Percentiles rank a stretch among this genome's conserved stretches.
Evolutionary conservation across 805 yeast genomes (phyloP).

Genomic region (Jamesozyma rosinii): DNA sequence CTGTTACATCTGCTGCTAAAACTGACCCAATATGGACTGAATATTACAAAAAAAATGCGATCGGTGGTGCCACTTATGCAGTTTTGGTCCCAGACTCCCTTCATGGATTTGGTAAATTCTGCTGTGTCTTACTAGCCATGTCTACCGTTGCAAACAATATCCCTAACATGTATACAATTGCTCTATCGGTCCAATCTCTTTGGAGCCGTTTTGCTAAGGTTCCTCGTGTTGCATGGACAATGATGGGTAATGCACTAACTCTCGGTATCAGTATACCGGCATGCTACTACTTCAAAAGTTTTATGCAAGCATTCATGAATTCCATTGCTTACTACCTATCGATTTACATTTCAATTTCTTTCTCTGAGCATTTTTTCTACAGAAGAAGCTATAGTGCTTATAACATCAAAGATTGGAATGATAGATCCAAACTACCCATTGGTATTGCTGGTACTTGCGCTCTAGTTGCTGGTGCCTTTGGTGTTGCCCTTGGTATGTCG

Average conservation of each 20-base stretch:
- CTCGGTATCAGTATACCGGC: slow-evolving; percentile 86
- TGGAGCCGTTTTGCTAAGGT: slow-evolving; percentile 63
- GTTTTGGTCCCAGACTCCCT: slow-evolving; percentile 68
- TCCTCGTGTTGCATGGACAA: slow-evolving; percentile 78
- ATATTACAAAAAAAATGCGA: slow-evolving; percentile 43
- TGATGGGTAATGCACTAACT: slow-evolving; percentile 61
- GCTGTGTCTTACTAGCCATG: slow-evolving; percentile 72
- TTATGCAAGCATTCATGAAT: slow-evolving; percentile 81
- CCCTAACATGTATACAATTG: slow-evolving; percentile 88
- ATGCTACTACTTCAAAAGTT: slow-evolving; percentile 58
- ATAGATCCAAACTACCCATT: slow-evolving; percentile 50
- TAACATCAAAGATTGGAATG: slow-evolving; percentile 51
- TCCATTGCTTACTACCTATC: slow-evolving; percentile 86
- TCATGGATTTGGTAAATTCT: slow-evolving; percentile 82
- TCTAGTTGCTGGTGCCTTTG: slow-evolving; percentile 74
- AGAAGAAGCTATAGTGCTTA: slow-evolving; percentile 54
- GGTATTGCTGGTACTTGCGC: slow-evolving; percentile 74
- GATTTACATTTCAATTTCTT: slow-evolving; percentile 62
- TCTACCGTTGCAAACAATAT: slow-evolving; percentile 85
- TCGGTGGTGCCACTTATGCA: slow-evolving; percentile 78
- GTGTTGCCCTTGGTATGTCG: slow-evolving; percentile 80
- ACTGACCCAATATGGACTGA: slow-evolving; percentile 38
- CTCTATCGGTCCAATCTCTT: slow-evolving; percentile 73
- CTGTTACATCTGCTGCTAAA: slow-evolving; percentile 60
- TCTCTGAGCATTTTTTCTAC: slow-evolving; percentile 75